These are phyloP conservation scores for Anaeramoeba flamelloides DNA, from an alignment of 78 protist genomes.

Conservation along the genomic window DNA sequence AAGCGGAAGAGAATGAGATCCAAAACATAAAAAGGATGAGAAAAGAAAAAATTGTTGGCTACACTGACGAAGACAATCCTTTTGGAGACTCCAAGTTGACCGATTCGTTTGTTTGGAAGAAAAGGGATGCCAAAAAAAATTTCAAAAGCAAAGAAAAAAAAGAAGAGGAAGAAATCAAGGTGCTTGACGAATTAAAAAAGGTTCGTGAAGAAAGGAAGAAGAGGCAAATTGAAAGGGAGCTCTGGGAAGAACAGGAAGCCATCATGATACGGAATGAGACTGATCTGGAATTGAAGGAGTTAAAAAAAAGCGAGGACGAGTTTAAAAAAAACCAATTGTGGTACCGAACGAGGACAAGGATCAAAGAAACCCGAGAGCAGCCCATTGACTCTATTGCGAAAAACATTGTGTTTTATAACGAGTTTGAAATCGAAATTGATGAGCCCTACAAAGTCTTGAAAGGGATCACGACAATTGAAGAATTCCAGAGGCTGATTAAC, in stretches of 20 bases:
- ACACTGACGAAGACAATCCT: conserved; percentile 49
- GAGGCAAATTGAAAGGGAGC: conserved; percentile 46
- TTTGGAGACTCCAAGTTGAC: conserved; percentile 52
- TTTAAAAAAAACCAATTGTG: conserved; percentile 51
- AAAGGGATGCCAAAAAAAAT: too few species aligned
- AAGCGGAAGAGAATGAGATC: too few species aligned
- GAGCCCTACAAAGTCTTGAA: conserved; percentile 17
- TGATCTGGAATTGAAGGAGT: conserved; percentile 23
- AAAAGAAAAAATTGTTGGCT: conserved; percentile 34
- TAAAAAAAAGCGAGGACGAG: conserved; percentile 47
- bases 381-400: conserved; percentile 47
- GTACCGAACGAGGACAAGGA: conserved; percentile 34
- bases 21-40: too few species aligned
- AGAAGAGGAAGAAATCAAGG: conserved; percentile 16
- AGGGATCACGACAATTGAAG: conserved; percentile 4
- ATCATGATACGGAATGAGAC: conserved; percentile 14
- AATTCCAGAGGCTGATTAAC: not conserved
- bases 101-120: conserved; percentile 58
- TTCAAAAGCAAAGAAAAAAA: too few species aligned
- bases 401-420: conserved; percentile 9
- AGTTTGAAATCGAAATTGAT: not conserved
- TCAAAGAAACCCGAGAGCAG: conserved; percentile 45
- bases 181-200: not conserved
- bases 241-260: conserved; percentile 25
- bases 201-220: conserved; percentile 27